Percentiles rank a stretch among this genome's conserved stretches.
Conservation (phyloP, 352 stramenopile species). For the Phytophthora rubi region DNA sequence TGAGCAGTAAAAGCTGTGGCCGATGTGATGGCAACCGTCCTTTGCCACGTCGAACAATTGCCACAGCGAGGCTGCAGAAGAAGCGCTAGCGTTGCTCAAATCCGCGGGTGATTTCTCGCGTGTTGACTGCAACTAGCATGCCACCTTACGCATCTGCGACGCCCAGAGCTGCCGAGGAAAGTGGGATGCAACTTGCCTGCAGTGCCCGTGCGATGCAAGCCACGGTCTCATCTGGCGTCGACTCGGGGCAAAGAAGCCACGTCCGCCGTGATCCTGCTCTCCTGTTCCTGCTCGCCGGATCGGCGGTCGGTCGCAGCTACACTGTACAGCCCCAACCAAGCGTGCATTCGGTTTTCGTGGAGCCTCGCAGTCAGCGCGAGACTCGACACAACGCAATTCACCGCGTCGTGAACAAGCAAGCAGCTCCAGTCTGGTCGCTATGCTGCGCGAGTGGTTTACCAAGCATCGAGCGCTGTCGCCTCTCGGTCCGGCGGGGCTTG, state of each 20-base stretch:
- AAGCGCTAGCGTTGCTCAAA: not conserved
- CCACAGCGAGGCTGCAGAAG: not conserved
- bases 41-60: not conserved
- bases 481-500: constrained; percentile 31
- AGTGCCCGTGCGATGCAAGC: constrained; percentile 11
- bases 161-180: constrained; percentile 1
- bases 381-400: constrained; percentile 26
- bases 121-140: not conserved
- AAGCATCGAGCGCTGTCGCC: constrained; percentile 29
- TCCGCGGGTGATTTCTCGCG: not conserved
- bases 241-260: constrained; percentile 16
- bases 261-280: not conserved
- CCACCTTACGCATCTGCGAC: constrained; percentile 9
- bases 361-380: not conserved
- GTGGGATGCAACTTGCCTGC: constrained; percentile 24
- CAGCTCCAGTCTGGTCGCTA: not conserved
- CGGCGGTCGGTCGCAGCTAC: not conserved
- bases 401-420: constrained; percentile 10
- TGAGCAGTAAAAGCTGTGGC: not conserved
- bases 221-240: constrained; percentile 31
- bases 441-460: constrained; percentile 34
- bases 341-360: not conserved
- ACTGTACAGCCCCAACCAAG: not conserved
- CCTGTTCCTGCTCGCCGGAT: not conserved
- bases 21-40: not conserved